Base-by-base conservation (phyloP, 1,284 basidiomycete genomes). In the Papiliotrema nemorosa region DNA sequence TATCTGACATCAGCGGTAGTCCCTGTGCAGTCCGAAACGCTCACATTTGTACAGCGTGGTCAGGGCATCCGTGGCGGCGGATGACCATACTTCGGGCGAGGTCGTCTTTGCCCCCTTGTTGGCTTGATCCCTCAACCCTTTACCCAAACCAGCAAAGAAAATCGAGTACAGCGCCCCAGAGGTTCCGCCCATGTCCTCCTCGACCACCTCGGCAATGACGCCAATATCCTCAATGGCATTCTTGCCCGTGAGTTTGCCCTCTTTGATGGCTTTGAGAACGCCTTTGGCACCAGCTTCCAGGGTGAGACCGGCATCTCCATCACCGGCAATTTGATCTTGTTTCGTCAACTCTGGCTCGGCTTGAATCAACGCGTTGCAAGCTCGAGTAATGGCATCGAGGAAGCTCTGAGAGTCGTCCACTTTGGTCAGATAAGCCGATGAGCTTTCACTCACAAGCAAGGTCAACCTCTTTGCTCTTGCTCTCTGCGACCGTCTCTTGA, bases 111-210 rank as follows among this genome's bases (percentile, higher is more conserved):
- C 49, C 13, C 63, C 60, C 21, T 46, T 27, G 7, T 35, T 48
- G 3, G 60, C 60, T 21, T 50, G 38, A 44, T 66, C 62, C 44
- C 66, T 45, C 36, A 68, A 38, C 1, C 50, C 58, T 49, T 60
- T 63, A 4, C 64, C 80, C 25, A 94, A 76, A 10, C 84, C 85
- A 69, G 89, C 86, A 1, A 90, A 88, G 44, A 94, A 92, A 58
- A 94, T 94, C 86, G 89, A 90, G 70, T 93, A 96, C 25, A 96
- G 75, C 1, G 90, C 92, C 5, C 91, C 92, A 54, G 85, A 88
- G 5, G 91, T 96, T 18, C 92, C 92, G 27, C 89, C 92, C 91
- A 96, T 96, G 46, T 81, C 79, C 60, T 87, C 84, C 73, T 92
- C 89, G 3, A 76, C 68, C 26, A 70, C 57, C 50, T 83, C 80